Conservation (phyloP, 2,329 filamentous ascomycete species). For the Colletotrichum tropicale region DNA sequence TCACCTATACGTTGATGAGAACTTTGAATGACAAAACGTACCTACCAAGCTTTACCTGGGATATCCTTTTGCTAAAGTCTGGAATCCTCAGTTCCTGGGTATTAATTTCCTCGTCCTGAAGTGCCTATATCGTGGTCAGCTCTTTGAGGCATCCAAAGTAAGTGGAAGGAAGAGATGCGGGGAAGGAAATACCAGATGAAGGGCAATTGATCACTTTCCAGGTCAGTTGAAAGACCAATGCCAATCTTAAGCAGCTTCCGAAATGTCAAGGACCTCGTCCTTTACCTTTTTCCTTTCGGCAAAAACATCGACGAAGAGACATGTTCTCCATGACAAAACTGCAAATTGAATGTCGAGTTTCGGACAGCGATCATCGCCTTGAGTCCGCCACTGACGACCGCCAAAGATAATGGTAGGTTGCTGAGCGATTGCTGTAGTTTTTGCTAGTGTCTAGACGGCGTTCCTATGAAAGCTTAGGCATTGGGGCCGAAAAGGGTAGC, state of each 20-base stretch:
- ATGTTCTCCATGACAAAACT: conserved; percentile 69
- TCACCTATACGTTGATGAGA: too few relatives aligned
- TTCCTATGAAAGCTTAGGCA: conserved; percentile 31
- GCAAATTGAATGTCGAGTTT: conserved; percentile 46
- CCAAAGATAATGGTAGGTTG: not conserved
- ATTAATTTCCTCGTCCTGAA: too few relatives aligned
- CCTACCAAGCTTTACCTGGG: too few relatives aligned
- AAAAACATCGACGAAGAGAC: conserved; percentile 72
- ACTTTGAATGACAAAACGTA: too few relatives aligned
- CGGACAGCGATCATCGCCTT: conserved; percentile 38
- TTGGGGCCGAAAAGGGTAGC: too few relatives aligned
- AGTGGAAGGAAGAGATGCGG: too few relatives aligned
- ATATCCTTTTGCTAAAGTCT: rapidly evolving
- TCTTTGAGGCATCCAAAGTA: too few relatives aligned
- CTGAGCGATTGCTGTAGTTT: not conserved
- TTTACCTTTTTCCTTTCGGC: conserved; percentile 61
- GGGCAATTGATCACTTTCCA: too few relatives aligned
- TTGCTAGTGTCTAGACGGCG: not conserved
- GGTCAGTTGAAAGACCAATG: too few relatives aligned
- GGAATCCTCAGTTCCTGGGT: rapidly evolving
- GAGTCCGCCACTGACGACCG: conserved; percentile 26
- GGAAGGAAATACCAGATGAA: too few relatives aligned
- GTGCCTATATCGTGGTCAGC: too few relatives aligned
- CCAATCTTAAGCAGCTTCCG: too few relatives aligned
- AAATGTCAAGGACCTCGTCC: conserved; percentile 70